Evolutionary conservation across 257 asterid species (phyloP).

Genomic region (Fraxinus pennsylvanica): DNA sequence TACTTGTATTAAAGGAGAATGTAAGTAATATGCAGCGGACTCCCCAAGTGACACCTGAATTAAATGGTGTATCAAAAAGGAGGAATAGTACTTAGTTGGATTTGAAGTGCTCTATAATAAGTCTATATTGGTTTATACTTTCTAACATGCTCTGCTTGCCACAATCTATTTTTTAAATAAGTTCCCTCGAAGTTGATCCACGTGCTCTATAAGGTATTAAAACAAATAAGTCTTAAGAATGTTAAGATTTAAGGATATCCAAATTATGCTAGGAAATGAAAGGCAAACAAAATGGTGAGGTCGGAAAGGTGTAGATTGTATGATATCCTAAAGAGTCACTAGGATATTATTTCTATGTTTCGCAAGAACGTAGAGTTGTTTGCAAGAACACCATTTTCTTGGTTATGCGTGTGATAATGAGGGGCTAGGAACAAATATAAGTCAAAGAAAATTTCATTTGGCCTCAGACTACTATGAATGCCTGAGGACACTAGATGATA

Average conservation of each 20-base stretch:
- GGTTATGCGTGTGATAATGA: neutral
- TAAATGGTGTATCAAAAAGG: neutral
- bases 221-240: neutral
- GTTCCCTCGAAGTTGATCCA: neutral
- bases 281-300: neutral
- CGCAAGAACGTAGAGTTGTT: neutral
- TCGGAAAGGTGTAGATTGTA: neutral
- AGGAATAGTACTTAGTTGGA: neutral
- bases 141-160: neutral
- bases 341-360: neutral
- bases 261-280: neutral
- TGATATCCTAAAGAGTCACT: neutral
- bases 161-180: neutral
- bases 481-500: no score
- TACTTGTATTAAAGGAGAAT: neutral
- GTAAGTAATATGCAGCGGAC: neutral
- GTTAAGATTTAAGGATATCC: neutral
- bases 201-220: neutral
- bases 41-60: neutral
- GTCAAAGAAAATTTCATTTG: neutral
- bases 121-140: neutral
- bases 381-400: neutral
- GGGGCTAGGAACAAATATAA: neutral
- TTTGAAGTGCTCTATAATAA: neutral
- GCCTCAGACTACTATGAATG: neutral